Evolutionary conservation across 257 asterid species (phyloP).

Genomic region (Asclepias syriaca): DNA sequence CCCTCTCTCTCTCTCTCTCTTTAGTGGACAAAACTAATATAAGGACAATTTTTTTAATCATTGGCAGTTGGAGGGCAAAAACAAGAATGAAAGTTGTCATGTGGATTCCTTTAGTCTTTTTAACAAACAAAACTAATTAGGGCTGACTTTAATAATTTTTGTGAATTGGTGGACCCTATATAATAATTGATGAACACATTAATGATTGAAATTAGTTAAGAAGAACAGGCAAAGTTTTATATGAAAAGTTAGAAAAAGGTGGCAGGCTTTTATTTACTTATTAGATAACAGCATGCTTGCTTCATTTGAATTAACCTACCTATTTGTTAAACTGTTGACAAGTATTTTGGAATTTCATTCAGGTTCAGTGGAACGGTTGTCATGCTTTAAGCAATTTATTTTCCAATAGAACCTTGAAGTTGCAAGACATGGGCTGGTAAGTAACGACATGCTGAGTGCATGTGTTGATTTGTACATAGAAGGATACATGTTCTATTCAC

Average conservation of each 20-base stretch:
- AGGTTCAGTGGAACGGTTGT: conserved; percentile 99
- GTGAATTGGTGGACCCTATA: no score
- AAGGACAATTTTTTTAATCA: no score
- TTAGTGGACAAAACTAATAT: no score
- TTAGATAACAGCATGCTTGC: not conserved
- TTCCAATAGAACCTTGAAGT: conserved; percentile 57
- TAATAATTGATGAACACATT: not conserved
- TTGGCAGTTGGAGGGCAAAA: no score
- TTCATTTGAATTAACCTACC: not conserved
- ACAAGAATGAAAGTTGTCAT: no score
- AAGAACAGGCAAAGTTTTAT: not conserved
- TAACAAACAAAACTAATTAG: no score
- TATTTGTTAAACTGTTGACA: not conserved
- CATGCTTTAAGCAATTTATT: conserved; percentile 91
- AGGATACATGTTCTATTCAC: not conserved
- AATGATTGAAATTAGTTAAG: not conserved
- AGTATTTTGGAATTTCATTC: conserved; percentile 21
- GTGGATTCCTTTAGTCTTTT: no score
- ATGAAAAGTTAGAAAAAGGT: not conserved
- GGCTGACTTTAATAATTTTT: no score
- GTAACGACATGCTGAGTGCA: conserved; percentile 16
- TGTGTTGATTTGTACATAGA: not conserved
- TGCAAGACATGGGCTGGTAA: conserved; percentile 79
- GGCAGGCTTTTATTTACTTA: not conserved
- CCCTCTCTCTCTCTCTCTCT: no score